Percentiles rank a stretch among this genome's conserved stretches.
Evolutionary conservation across 371 early-diverging fungal genomes (phyloP).

Genomic region (Umbelopsis sp.): DNA sequence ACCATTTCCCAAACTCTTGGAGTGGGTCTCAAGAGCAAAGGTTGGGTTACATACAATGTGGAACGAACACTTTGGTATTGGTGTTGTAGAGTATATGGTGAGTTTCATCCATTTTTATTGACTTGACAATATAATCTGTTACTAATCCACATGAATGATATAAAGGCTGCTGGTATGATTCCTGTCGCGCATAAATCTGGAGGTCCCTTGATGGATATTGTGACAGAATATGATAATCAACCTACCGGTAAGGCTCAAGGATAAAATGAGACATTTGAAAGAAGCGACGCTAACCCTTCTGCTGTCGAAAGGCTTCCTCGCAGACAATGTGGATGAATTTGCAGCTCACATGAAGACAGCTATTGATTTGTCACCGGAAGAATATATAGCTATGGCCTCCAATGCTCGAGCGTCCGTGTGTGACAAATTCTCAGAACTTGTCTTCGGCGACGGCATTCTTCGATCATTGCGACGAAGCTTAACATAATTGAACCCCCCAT

Average conservation of each 20-base stretch:
- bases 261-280: not conserved
- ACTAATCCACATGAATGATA: not conserved
- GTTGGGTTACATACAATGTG: slow-evolving; percentile 95
- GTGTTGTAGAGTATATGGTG: slow-evolving; percentile 96
- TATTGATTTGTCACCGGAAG: slow-evolving; percentile 43
- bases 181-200: slow-evolving; percentile 93
- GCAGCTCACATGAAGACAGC: slow-evolving; percentile 63
- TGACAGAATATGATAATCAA: slow-evolving; percentile 57
- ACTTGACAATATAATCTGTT: too few relatives aligned
- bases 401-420: slow-evolving; percentile 68
- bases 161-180: slow-evolving; percentile 87
- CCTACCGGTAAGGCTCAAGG: slow-evolving; percentile 36
- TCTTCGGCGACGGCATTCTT: slow-evolving; percentile 56
- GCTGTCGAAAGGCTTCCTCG: slow-evolving; percentile 64
- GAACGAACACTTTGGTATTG: slow-evolving; percentile 98
- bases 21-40: slow-evolving; percentile 45
- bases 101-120: not conserved
- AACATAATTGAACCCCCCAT: slow-evolving; percentile 12
- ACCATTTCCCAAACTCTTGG: slow-evolving; percentile 60
- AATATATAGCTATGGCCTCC: slow-evolving; percentile 51
- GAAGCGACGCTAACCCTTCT: not conserved
- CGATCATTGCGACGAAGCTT: slow-evolving; percentile 42
- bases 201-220: slow-evolving; percentile 94
- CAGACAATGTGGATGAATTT: slow-evolving; percentile 66
- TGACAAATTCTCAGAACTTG: slow-evolving; percentile 72